Evolutionary conservation across 1,284 basidiomycete genomes (phyloP).

Genomic region (Pascua guehoae): DNA sequence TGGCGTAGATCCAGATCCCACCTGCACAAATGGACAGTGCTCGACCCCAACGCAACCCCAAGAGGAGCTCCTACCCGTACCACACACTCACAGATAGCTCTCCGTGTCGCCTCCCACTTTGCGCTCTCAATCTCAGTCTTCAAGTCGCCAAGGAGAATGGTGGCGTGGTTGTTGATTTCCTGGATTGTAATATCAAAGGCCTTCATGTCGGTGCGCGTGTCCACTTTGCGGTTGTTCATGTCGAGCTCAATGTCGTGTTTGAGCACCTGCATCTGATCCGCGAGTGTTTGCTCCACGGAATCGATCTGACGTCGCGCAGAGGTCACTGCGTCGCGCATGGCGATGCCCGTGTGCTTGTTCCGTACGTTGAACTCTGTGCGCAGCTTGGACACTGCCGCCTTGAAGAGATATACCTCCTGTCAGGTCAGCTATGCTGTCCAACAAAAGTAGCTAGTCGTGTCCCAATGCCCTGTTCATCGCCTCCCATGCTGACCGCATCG

Average conservation of each 20-base stretch:
- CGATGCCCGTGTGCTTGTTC: slow-evolving; percentile 78
- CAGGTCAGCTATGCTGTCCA: neutral
- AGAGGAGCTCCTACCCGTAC: too few relatives aligned
- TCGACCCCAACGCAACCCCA: neutral
- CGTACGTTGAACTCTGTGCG: slow-evolving; percentile 81
- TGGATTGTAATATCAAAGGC: slow-evolving; percentile 83
- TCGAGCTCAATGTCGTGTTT: slow-evolving; percentile 84
- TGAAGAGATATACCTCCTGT: slow-evolving; percentile 92
- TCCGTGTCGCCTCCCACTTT: slow-evolving; percentile 86
- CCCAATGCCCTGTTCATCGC: too few relatives aligned
- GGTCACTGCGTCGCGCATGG: slow-evolving; percentile 70
- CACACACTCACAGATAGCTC: slow-evolving; percentile 68
- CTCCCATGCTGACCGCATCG: too few relatives aligned
- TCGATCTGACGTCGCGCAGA: slow-evolving; percentile 86
- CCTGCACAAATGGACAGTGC: neutral
- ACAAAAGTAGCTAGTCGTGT: too few relatives aligned
- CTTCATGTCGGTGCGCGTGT: slow-evolving; percentile 84
- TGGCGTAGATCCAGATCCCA: too few relatives aligned
- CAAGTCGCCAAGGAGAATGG: slow-evolving; percentile 78
- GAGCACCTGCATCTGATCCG: slow-evolving; percentile 82
- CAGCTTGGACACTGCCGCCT: slow-evolving; percentile 86
- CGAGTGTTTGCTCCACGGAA: slow-evolving; percentile 80
- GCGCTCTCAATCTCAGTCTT: slow-evolving; percentile 81
- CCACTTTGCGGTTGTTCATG: slow-evolving; percentile 88
- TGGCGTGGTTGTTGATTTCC: slow-evolving; percentile 80